These are phyloP conservation scores for Rickenella mellea DNA, from an alignment of 768 basidiomycete species.

Conservation along the genomic window DNA sequence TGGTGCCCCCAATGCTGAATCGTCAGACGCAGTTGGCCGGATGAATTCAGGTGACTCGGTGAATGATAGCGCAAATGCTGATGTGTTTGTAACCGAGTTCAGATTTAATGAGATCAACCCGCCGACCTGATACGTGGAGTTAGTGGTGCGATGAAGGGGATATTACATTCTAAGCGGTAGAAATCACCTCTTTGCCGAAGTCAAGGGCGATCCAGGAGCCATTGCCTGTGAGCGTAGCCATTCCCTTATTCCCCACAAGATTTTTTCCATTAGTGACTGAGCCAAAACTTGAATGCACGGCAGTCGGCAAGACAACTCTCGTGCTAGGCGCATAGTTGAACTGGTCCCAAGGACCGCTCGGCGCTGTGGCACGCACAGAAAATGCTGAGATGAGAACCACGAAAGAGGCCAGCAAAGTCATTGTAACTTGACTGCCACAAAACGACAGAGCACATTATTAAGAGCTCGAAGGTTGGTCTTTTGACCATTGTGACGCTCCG, in stretches of 20 bases:
- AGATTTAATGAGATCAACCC: conserved; percentile 43
- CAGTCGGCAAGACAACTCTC: conserved; percentile 33
- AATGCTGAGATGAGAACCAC: not conserved
- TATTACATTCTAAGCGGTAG: not conserved
- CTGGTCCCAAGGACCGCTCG: conserved; percentile 39
- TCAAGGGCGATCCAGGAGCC: conserved; percentile 44
- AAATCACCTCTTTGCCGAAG: conserved; percentile 42
- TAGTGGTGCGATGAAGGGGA: not conserved
- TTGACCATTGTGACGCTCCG: no score
- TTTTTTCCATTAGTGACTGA: conserved; percentile 21
- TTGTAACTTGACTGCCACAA: no score
- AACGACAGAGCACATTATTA: no score
- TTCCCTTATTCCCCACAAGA: conserved; percentile 23
- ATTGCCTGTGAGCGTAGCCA: conserved; percentile 28
- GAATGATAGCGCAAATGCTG: conserved; percentile 42
- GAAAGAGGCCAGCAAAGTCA: no score
- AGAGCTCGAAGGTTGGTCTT: no score
- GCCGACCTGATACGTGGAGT: conserved; percentile 29
- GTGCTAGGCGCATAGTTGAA: conserved; percentile 43
- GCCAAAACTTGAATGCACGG: conserved; percentile 29
- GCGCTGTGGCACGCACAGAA: conserved; percentile 20
- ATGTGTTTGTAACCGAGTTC: conserved; percentile 18
- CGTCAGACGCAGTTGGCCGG: conserved; percentile 41
- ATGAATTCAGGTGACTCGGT: conserved; percentile 50
- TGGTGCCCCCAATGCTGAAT: conserved; percentile 22